A percentile compares a stretch with the other conserved stretches of the same genome.
Conservation (phyloP, 306 rosid species). For the Morella rubra region DNA sequence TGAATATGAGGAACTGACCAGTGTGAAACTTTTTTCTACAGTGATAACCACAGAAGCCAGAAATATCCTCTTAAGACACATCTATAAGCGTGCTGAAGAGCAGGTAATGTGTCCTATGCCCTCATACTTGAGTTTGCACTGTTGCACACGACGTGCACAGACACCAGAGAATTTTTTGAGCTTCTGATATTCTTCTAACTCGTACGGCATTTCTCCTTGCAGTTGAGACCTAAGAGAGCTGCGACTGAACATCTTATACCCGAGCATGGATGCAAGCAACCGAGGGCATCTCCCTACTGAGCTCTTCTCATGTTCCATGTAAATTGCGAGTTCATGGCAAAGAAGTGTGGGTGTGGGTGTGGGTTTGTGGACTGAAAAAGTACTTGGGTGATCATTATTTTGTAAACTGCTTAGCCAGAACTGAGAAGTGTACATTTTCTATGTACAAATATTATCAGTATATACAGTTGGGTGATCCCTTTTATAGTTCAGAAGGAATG, state of each 20-base stretch:
- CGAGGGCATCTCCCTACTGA: slow-evolving; percentile 47
- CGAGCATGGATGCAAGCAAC: slow-evolving; percentile 73
- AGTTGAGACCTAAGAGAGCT: slow-evolving; percentile 78
- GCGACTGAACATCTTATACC: slow-evolving; percentile 70
- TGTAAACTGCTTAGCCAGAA: slow-evolving; percentile 7
- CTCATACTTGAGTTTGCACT: background rate
- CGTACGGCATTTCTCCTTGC: slow-evolving; percentile 35
- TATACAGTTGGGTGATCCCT: slow-evolving; percentile 7
- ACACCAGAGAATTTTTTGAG: background rate
- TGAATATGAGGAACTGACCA: slow-evolving; percentile 16
- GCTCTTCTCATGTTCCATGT: slow-evolving; percentile 24
- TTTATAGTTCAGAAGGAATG: slow-evolving; percentile 8
- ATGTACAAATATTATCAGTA: slow-evolving; percentile 1
- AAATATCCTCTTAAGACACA: slow-evolving; percentile 78
- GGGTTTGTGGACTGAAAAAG: background rate
- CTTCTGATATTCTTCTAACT: slow-evolving; percentile 19
- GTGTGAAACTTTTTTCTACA: slow-evolving; percentile 37
- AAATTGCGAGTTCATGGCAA: slow-evolving; percentile 11
- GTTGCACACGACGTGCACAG: background rate
- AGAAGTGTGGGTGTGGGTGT: background rate
- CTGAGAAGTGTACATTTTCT: slow-evolving; percentile 22
- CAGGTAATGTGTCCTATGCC: slow-evolving; percentile 27
- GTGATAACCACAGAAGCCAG: slow-evolving; percentile 77
- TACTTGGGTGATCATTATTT: slow-evolving; percentile 11
- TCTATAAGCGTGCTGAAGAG: slow-evolving; percentile 65